phyloP scores from a whole-genome alignment of 192 early-diverging fungal genomes.

The Backusella australiensis region DNA sequence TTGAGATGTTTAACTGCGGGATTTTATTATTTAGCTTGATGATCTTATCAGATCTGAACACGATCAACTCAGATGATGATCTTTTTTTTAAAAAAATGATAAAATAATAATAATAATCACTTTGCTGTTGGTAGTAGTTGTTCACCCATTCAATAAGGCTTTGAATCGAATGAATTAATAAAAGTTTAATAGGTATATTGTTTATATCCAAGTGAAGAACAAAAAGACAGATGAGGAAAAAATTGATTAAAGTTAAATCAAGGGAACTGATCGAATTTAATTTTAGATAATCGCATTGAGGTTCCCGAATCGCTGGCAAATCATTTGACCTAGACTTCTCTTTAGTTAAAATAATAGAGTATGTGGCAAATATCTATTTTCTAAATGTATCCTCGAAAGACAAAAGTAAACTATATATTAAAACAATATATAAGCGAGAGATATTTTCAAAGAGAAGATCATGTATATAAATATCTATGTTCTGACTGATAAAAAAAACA shows the following conservation, averaged over 20 bases:
- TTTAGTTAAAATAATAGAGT: neutral
- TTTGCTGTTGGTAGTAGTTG: too few relatives aligned
- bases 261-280: neutral
- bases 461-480: too few relatives aligned
- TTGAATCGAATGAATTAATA: neutral
- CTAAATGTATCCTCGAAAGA: neutral
- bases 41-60: slow-evolving; percentile 4
- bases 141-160: too few relatives aligned
- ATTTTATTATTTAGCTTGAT: neutral
- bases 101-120: too few relatives aligned
- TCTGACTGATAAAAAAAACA: too few relatives aligned
- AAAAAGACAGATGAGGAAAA: neutral
- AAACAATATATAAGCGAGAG: too few relatives aligned
- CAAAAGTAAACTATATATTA: too few relatives aligned
- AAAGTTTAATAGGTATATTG: neutral
- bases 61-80: neutral
- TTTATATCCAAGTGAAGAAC: neutral
- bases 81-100: neutral
- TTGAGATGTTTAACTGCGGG: neutral
- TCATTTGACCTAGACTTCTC: neutral
- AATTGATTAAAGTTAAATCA: neutral
- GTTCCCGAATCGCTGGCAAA: neutral
- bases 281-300: neutral
- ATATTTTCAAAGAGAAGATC: too few relatives aligned
- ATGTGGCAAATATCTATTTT: neutral